Evolutionary conservation across 176 grass and related monocot species (phyloP).

Genomic region (Eleusine indica): DNA sequence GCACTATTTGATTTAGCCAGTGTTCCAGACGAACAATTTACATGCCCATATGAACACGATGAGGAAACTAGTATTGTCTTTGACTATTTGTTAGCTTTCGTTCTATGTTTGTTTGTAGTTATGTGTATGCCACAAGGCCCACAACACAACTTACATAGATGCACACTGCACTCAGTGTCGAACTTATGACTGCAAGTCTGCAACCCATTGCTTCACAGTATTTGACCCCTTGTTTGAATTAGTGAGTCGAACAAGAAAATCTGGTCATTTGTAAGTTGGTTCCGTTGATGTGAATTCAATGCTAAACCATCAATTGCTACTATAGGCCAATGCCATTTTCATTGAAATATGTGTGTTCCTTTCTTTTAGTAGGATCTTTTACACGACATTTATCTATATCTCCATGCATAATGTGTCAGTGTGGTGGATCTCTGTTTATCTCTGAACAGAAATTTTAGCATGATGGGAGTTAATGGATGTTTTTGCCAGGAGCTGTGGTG

Average conservation of each 20-base stretch:
- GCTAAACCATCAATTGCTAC: not conserved
- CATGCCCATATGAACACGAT: not conserved
- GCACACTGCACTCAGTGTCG: not conserved
- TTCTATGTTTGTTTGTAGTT: conserved; percentile 20
- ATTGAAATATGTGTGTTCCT: not conserved
- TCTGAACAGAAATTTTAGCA: not conserved
- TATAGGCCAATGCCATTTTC: not conserved
- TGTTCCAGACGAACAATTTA: conserved; percentile 10
- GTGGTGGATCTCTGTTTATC: not conserved
- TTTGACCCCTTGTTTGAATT: not conserved
- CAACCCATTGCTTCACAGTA: not conserved
- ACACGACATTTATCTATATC: not conserved
- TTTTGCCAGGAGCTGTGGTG: not conserved
- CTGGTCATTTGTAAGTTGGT: not conserved
- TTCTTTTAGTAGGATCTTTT: not conserved
- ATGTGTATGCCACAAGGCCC: not conserved
- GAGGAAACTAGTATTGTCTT: not conserved
- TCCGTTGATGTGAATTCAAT: not conserved
- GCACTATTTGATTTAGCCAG: not conserved
- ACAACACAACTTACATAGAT: not conserved
- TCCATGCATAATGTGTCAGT: not conserved
- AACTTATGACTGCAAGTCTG: not conserved
- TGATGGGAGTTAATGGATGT: not conserved
- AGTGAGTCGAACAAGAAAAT: not conserved
- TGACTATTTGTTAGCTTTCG: not conserved